Percentiles rank a stretch among this genome's conserved stretches.
Evolutionary conservation across 768 basidiomycete genomes (phyloP).

Genomic region (Agaricus bisporus): DNA sequence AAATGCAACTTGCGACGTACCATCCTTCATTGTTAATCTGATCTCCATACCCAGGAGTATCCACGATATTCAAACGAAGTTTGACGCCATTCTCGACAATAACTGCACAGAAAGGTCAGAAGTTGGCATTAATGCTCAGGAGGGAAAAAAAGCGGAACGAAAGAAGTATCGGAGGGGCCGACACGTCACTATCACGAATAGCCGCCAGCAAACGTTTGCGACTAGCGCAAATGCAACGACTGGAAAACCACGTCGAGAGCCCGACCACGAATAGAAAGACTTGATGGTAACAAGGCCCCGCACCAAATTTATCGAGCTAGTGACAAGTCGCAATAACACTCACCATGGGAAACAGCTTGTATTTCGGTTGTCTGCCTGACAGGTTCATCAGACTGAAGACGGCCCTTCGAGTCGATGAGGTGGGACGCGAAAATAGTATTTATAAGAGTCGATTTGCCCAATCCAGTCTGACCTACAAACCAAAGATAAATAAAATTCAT

Average conservation of each 20-base stretch:
- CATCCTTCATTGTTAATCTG: constrained; percentile 99
- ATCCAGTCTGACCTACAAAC: constrained; percentile 82
- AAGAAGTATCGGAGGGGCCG: neutral
- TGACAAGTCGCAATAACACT: constrained; percentile 23
- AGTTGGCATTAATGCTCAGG: neutral
- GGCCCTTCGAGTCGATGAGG: constrained; percentile 96
- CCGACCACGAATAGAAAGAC: no score
- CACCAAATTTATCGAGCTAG: neutral
- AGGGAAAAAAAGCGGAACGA: neutral
- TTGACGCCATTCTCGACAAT: constrained; percentile 95
- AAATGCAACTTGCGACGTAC: constrained; percentile 35
- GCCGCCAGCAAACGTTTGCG: neutral
- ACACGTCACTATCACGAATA: constrained; percentile 12
- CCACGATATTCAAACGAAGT: constrained; percentile 94
- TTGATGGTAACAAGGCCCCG: no score
- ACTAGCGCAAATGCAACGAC: no score
- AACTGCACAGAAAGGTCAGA: constrained; percentile 39
- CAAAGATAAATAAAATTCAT: neutral
- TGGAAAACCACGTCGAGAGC: no score
- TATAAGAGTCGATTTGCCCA: constrained; percentile 97
- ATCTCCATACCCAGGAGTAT: constrained; percentile 98
- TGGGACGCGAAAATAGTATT: constrained; percentile 99
- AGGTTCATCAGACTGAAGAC: constrained; percentile 79
- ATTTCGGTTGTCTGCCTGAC: constrained; percentile 97
- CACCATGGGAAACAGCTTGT: constrained; percentile 90